phyloP scores from a whole-genome alignment of 139 green algal genomes.

The Tetratostichococcus sp. region DNA sequence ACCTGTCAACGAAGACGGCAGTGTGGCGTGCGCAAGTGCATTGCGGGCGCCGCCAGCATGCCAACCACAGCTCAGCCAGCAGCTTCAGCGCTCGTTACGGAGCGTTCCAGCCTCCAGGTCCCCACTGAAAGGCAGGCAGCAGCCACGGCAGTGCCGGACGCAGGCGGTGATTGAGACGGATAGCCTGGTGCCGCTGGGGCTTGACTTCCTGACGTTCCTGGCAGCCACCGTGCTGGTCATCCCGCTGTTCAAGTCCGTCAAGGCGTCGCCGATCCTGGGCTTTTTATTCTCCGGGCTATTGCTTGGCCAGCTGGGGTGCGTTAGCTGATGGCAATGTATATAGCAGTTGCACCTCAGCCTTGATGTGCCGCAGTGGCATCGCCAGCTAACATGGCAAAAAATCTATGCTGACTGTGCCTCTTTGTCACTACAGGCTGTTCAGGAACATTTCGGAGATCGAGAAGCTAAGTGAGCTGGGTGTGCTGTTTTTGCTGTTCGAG shows the following conservation, averaged over 20 bases:
- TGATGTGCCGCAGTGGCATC: too few relatives aligned
- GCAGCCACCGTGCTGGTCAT: constrained; percentile 87
- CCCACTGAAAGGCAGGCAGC: too few relatives aligned
- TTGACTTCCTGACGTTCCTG: constrained; percentile 88
- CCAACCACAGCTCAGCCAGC: too few relatives aligned
- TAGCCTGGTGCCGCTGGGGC: constrained; percentile 46
- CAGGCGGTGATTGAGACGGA: constrained; percentile 16
- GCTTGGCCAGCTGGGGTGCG: constrained; percentile 80
- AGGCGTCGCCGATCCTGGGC: constrained; percentile 84
- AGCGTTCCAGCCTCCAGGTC: not conserved
- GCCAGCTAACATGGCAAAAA: too few relatives aligned
- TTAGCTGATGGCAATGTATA: too few relatives aligned
- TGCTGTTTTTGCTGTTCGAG: constrained; percentile 97
- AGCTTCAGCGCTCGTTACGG: not conserved
- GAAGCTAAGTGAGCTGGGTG: constrained; percentile 87
- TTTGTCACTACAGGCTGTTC: constrained; percentile 60
- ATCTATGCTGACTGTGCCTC: too few relatives aligned
- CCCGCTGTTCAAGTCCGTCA: constrained; percentile 82
- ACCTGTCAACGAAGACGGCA: too few relatives aligned
- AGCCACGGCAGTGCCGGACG: not conserved
- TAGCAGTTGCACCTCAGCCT: too few relatives aligned
- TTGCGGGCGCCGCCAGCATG: too few relatives aligned
- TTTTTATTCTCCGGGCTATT: constrained; percentile 86
- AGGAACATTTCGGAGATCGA: constrained; percentile 84
- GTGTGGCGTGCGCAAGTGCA: too few relatives aligned